Evolutionary conservation across 2,329 filamentous ascomycete species (phyloP), one percentile per base, ranked within the genome.

Genomic region (Epichloe gansuensis): DNA sequence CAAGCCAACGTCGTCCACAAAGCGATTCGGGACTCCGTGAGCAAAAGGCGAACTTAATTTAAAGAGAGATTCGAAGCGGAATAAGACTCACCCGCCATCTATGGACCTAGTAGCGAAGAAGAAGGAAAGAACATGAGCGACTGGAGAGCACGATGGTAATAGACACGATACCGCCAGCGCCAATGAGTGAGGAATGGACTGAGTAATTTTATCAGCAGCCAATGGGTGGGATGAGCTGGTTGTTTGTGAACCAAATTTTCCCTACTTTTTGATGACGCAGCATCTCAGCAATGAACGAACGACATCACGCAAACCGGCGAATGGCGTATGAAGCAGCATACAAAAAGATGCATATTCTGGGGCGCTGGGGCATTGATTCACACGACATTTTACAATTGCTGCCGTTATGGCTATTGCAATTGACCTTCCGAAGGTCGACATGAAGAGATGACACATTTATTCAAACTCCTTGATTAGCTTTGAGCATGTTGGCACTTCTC

Each of bases 281-380:
- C 64, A 65, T 66, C 59, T 57, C 61, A 62, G 59, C 57, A 58
- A 65, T 60, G 60, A 66, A 65, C 58, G 55, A 62, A 63, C 57
- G 57, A 61, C 59, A 62, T 59, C 59, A 63, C 61, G 59, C 63
- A 62, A 60, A 67, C 59, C 61, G 67, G 67, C 67, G 67, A 67
- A 69, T 64, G 67, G 67, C 65, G 67, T 64, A 68, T 61, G 53
- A 60, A 61, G 21, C 47, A 61, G 23, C 41, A 42, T 46, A 43
- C 17, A 60, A 62, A 65, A 64, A 63, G 58, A 65, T 63, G 64
- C 61, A 67, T 67, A 64, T 62, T 59, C 58, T 61, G 64, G 65
- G 67, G 67, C 65, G 67, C 65, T 66, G 59, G 63, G 63, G 65
- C 38, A 62, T 61, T 52, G 41, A 35, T 63, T 56, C 58, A 63